Evolutionary conservation across 257 asterid species (phyloP).

Genomic region (Nyctanthes arbortristis): DNA sequence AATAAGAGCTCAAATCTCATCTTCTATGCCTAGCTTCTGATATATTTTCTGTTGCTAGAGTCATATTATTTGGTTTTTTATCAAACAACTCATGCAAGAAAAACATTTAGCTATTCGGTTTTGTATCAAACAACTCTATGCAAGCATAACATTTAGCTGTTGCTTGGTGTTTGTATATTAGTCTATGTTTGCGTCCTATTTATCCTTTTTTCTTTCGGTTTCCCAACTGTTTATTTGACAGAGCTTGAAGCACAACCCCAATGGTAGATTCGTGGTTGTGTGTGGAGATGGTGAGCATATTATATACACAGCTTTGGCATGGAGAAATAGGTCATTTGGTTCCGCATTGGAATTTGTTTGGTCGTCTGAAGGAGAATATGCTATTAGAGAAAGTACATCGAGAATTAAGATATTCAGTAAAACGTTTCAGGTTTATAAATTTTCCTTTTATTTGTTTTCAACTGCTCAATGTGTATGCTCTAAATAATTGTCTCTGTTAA

Average conservation of each 20-base stretch:
- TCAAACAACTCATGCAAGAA: slow-evolving; percentile 7
- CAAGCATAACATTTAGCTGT: slow-evolving; percentile 11
- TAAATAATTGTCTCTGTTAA: background rate
- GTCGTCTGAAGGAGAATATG: slow-evolving; percentile 97
- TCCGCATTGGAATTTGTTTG: slow-evolving; percentile 94
- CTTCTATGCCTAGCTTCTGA: too few relatives aligned
- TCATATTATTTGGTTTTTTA: background rate
- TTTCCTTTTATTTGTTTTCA: slow-evolving; percentile 4
- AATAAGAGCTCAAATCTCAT: background rate
- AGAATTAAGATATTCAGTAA: slow-evolving; percentile 82
- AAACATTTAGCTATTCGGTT: too few relatives aligned
- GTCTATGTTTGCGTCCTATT: slow-evolving; percentile 18
- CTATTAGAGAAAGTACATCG: slow-evolving; percentile 96
- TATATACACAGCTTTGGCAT: slow-evolving; percentile 95
- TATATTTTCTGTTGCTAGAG: slow-evolving; percentile 4
- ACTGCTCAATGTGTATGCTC: background rate
- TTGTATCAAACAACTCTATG: too few relatives aligned
- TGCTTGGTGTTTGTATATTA: background rate
- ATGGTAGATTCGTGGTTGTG: slow-evolving; percentile 97
- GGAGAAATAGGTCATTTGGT: slow-evolving; percentile 98
- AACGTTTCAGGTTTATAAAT: slow-evolving; percentile 63
- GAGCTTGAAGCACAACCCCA: slow-evolving; percentile 97
- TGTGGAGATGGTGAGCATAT: slow-evolving; percentile 98
- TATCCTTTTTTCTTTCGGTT: slow-evolving; percentile 4
- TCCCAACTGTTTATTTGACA: slow-evolving; percentile 46